Conservation (phyloP, 768 basidiomycete species). For the Serpula lacrymans region DNA sequence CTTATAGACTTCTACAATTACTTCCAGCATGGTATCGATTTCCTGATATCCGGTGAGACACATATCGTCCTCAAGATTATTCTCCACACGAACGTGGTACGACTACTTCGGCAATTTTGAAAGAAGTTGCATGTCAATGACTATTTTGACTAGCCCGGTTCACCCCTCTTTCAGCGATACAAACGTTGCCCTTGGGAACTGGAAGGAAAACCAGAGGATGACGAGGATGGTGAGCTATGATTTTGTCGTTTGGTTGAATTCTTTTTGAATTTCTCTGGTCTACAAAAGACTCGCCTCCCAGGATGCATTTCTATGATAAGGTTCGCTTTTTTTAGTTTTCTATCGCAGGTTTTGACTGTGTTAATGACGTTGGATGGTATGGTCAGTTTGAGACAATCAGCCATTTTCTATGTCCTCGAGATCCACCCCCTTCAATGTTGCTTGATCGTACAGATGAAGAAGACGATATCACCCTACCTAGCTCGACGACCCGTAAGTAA, state of each 20-base stretch:
- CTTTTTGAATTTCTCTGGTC: too few species aligned
- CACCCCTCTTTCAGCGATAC: conserved; percentile 85
- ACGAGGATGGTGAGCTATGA: conserved; percentile 63
- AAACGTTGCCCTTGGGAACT: conserved; percentile 92
- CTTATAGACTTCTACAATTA: conserved; percentile 85
- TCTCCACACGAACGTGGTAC: conserved; percentile 83
- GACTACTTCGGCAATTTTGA: conserved; percentile 16
- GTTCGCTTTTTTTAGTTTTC: conserved; percentile 31
- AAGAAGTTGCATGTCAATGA: conserved; percentile 3
- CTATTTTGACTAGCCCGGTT: conserved; percentile 61
- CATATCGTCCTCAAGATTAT: conserved; percentile 84
- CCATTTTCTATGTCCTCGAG: conserved; percentile 72
- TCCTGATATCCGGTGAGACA: conserved; percentile 67
- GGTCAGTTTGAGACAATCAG: conserved; percentile 72
- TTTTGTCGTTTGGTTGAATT: conserved; percentile 1
- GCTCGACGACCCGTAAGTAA: conserved; percentile 62
- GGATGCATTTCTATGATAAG: conserved; percentile 69
- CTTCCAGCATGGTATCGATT: conserved; percentile 87
- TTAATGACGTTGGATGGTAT: not conserved
- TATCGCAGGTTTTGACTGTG: not conserved
- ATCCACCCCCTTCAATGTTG: conserved; percentile 74
- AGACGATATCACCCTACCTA: conserved; percentile 63
- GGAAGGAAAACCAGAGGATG: conserved; percentile 74
- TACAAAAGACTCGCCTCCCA: conserved; percentile 62
- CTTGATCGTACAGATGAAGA: conserved; percentile 79